Evolutionary conservation across 257 asterid species (phyloP).

Genomic region (Solanum microdontum): DNA sequence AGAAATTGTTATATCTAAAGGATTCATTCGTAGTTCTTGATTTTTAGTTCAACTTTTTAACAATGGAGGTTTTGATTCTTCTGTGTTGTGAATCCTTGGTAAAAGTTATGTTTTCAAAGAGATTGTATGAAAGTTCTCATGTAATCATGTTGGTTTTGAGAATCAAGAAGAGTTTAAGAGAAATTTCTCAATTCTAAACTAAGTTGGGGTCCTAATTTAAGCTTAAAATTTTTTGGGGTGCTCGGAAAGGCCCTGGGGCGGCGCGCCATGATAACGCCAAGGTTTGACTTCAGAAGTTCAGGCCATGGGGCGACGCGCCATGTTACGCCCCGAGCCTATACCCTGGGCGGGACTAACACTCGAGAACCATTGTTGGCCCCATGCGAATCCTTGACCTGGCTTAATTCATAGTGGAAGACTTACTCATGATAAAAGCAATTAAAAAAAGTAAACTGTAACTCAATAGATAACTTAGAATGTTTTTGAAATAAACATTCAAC

Average conservation of each 20-base stretch:
- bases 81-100: not conserved
- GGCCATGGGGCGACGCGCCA: not conserved
- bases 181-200: not conserved
- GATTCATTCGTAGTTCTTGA: not conserved
- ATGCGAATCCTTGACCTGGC: too few relatives aligned
- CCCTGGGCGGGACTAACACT: too few relatives aligned
- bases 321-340: too few relatives aligned
- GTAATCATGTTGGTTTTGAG: not conserved
- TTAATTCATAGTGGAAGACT: too few relatives aligned
- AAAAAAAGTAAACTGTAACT: too few relatives aligned
- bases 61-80: not conserved
- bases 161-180: not conserved
- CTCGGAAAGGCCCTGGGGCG: not conserved
- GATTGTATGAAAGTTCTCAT: not conserved
- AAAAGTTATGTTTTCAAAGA: not conserved
- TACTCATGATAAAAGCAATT: too few relatives aligned
- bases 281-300: not conserved
- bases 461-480: too few relatives aligned
- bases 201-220: not conserved
- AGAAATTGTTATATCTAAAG: not conserved
- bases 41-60: not conserved
- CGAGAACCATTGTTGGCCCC: too few relatives aligned
- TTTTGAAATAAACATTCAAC: too few relatives aligned
- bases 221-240: not conserved
- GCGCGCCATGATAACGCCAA: not conserved